Conservation (phyloP, 2,329 filamentous ascomycete genomes). For the Neurospora sp. region DNA sequence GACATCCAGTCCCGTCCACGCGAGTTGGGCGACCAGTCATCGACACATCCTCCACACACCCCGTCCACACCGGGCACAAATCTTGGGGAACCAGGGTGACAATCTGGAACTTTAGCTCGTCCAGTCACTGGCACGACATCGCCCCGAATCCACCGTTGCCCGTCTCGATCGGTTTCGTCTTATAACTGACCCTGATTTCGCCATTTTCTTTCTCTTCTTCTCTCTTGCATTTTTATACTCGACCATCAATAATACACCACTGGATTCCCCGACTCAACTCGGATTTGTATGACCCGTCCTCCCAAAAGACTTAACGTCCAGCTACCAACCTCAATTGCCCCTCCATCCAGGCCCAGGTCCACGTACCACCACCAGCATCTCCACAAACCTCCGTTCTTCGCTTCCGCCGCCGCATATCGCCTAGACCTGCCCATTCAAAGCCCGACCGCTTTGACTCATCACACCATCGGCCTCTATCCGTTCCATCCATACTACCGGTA, state of each 20-base stretch:
- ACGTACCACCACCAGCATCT: background rate
- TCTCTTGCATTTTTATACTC: background rate
- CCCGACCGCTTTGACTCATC: background rate
- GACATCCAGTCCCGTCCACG: background rate
- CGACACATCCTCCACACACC: background rate
- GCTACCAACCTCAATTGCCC: background rate
- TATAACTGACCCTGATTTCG: background rate
- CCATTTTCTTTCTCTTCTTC: background rate
- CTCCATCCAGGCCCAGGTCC: background rate
- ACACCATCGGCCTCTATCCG: background rate
- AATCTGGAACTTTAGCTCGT: background rate
- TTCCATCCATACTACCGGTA: background rate
- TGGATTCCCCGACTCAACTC: background rate
- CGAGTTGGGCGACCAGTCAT: background rate
- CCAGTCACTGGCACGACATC: background rate
- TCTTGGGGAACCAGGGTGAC: background rate
- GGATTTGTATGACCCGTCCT: background rate
- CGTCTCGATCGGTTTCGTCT: background rate
- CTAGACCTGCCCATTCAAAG: background rate
- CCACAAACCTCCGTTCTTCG: background rate
- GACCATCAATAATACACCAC: background rate
- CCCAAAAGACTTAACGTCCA: background rate
- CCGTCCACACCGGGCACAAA: background rate
- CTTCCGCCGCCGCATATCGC: background rate
- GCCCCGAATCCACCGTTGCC: background rate